These are phyloP conservation scores for Brassica balearica DNA, from an alignment of 441 rosid species.

Conservation along the genomic window DNA sequence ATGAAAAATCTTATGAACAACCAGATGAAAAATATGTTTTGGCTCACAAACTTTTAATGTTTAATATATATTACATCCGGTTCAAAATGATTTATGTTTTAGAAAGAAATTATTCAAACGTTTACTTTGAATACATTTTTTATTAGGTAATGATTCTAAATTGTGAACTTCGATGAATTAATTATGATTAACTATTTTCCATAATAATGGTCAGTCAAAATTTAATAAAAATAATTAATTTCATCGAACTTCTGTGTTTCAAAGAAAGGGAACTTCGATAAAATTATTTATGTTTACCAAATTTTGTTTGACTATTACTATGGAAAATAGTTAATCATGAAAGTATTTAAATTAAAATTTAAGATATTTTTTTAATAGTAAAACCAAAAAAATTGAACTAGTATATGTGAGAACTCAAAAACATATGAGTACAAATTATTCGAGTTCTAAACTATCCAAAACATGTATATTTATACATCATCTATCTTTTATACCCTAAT, in stretches of 20 bases:
- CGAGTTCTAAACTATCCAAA: neutral
- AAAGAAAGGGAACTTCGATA: too few relatives aligned
- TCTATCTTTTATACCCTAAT: neutral
- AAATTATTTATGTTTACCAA: too few relatives aligned
- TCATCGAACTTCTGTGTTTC: too few relatives aligned
- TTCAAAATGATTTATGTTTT: neutral
- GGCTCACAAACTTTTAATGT: neutral
- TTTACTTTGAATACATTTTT: neutral
- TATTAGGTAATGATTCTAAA: neutral
- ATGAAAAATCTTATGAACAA: too few relatives aligned
- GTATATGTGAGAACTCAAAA: too few relatives aligned
- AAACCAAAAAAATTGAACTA: too few relatives aligned
- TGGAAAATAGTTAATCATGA: too few relatives aligned
- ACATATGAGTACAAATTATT: neutral
- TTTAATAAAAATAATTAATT: too few relatives aligned
- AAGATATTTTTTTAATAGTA: too few relatives aligned
- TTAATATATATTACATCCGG: neutral
- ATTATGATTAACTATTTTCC: neutral
- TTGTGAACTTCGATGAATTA: neutral
- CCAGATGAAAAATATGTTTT: neutral
- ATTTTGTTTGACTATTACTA: too few relatives aligned
- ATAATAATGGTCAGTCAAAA: too few relatives aligned
- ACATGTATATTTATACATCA: neutral
- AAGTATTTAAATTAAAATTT: neutral
- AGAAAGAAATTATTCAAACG: neutral